Base-by-base conservation (phyloP, 2,329 filamentous ascomycete species). In the Aspergillus sergii region DNA sequence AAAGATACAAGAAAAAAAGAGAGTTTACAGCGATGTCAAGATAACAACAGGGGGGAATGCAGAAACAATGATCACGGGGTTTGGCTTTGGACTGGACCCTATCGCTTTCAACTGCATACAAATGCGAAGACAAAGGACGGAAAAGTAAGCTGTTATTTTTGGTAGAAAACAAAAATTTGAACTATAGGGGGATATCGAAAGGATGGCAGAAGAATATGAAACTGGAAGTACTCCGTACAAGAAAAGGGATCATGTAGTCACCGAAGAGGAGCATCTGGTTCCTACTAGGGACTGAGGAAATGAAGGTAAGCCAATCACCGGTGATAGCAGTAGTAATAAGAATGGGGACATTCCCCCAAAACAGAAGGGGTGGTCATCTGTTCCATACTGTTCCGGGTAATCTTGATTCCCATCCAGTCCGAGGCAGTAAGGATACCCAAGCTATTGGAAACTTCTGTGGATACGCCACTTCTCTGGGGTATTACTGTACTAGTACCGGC, bases 381-480 rank as follows among this genome's bases (percentile, higher is more conserved):
- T 32, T 56, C 58, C 34, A 39, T 39, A 43, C 34, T 21, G 12
- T 56, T 59, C n/a, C 19, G 54, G 23, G n/a, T 7, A 59, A 45
- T 26, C 19, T 12, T 36, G 41, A 39, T 53, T 59, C 57, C 23
- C 39, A 57, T 57, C 55, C 55, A 51, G 48, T 51, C 28, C 48
- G 11, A 51, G 26, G 46, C 48, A 51, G 48, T 51, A 51, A 51
- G 48, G 48, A 51, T 51, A 51, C 48, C 48, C 48, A 51, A 51
- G 48, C 48, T 51, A 51, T 51, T 51, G 48, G 48, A 51, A 51
- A 51, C 48, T 51, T 32, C 48, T 30, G 48, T 51, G 48, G 48
- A 51, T 51, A 51, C 48, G 48, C 48, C 28, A 51, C 48, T 23
- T 46, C 46, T 51, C 48, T 34, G 48, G 48, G 48, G 48, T 51